Evolutionary conservation across 192 early-diverging fungal species (phyloP).

Genomic region (Linnemannia elongata): DNA sequence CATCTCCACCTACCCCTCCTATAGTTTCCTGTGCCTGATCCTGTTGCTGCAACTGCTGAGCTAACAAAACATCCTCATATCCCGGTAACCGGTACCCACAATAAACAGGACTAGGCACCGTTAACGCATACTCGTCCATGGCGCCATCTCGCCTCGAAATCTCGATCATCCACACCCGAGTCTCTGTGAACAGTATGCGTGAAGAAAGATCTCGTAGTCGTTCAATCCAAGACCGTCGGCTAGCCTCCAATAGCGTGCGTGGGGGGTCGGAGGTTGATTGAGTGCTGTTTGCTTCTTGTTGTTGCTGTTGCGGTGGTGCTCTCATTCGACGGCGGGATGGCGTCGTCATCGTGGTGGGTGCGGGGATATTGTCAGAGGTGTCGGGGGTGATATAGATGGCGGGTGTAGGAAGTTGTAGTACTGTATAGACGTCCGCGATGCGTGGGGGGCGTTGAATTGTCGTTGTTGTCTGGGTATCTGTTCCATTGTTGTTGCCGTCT

Average conservation of each 20-base stretch:
- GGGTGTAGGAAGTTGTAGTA: constrained; percentile 5
- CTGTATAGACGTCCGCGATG: constrained; percentile 39
- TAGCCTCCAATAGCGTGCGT: background rate
- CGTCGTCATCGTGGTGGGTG: background rate
- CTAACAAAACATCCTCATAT: constrained; percentile 40
- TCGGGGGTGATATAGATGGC: background rate
- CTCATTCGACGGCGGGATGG: background rate
- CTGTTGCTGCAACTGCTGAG: background rate
- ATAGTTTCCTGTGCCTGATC: background rate
- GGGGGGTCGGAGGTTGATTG: background rate
- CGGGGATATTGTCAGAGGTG: too few relatives aligned
- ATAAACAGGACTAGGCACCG: constrained; percentile 48
- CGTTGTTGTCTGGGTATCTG: background rate
- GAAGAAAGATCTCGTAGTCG: constrained; percentile 15
- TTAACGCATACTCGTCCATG: constrained; percentile 43
- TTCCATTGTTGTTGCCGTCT: background rate
- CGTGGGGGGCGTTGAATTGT: background rate
- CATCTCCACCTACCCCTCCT: background rate
- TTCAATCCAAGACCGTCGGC: constrained; percentile 28
- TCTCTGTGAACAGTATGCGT: constrained; percentile 23
- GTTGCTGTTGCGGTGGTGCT: constrained; percentile 1
- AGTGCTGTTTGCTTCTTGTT: background rate
- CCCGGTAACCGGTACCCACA: constrained; percentile 52
- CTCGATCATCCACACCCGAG: constrained; percentile 45
- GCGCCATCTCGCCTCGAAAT: constrained; percentile 43